A percentile compares a stretch with the other conserved stretches of the same genome.
Evolutionary conservation across 441 rosid genomes (phyloP).

Genomic region (Euphorbia celastroides): DNA sequence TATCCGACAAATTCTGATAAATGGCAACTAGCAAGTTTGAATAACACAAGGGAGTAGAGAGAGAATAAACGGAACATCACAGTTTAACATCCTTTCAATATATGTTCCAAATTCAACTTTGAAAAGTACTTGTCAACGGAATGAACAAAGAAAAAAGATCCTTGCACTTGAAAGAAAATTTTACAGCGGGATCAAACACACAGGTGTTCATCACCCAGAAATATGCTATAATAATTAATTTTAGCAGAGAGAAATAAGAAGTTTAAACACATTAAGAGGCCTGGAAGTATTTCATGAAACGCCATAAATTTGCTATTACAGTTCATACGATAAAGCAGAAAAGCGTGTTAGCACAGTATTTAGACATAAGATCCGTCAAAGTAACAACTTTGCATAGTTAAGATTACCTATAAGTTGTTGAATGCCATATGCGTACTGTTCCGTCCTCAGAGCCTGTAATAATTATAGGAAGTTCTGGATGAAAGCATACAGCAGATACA

Average conservation of each 20-base stretch:
- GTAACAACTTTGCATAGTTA: not conserved
- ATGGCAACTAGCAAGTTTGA: not conserved
- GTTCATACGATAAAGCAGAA: not conserved
- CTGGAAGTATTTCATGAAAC: not conserved
- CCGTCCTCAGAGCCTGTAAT: slow-evolving; percentile 87
- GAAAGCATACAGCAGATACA: slow-evolving; percentile 72
- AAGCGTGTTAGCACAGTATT: not conserved
- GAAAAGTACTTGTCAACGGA: not conserved
- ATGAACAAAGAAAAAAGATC: not conserved
- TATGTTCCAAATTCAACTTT: not conserved
- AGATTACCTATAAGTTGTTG: slow-evolving; percentile 65
- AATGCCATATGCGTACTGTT: slow-evolving; percentile 78
- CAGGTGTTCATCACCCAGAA: not conserved
- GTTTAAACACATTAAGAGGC: not conserved
- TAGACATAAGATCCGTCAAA: not conserved
- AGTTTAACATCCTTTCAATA: not conserved
- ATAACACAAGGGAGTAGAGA: not conserved
- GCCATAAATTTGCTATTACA: not conserved
- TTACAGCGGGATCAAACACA: slow-evolving; percentile 5
- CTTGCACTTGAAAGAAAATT: not conserved
- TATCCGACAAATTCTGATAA: not conserved
- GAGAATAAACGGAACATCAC: not conserved
- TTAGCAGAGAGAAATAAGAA: not conserved
- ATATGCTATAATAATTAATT: not conserved
- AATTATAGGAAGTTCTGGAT: slow-evolving; percentile 79